Percentiles rank a stretch among this genome's conserved stretches.
Evolutionary conservation across 202 grass and related monocot genomes (phyloP).

Genomic region (Alloteropsis angusta): DNA sequence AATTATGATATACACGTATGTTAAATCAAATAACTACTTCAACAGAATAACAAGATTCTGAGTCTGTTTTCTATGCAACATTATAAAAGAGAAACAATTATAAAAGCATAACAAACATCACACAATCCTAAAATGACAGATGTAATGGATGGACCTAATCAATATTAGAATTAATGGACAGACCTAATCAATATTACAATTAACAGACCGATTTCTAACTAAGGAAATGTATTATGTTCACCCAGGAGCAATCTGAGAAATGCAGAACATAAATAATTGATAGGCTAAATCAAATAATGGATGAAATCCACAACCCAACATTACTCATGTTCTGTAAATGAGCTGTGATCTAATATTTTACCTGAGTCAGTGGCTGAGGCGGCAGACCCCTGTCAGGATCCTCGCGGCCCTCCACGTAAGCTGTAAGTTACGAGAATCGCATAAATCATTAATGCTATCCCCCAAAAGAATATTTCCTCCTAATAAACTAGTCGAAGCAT

Average conservation of each 20-base stretch:
- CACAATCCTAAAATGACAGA: not conserved
- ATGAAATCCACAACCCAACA: not conserved
- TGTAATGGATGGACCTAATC: not conserved
- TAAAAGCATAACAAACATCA: not conserved
- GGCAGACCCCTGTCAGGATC: conserved; percentile 52
- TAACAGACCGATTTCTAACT: not conserved
- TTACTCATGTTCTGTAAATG: not conserved
- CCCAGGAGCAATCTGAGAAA: not conserved
- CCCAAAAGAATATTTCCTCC: not conserved
- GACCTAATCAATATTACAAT: not conserved
- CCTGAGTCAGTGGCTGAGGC: conserved; percentile 67
- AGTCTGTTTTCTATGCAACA: not conserved
- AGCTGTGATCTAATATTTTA: conserved; percentile 16
- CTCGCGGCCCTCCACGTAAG: conserved; percentile 81
- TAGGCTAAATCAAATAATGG: not conserved
- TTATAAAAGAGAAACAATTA: not conserved
- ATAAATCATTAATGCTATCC: conserved; percentile 9
- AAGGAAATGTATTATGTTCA: not conserved
- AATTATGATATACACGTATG: not conserved
- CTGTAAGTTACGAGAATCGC: conserved; percentile 25
- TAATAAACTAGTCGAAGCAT: not conserved
- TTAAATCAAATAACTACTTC: not conserved
- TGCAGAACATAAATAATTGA: not conserved
- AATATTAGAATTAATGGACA: not conserved
- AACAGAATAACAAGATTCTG: not conserved